Evolutionary conservation across 495 filamentous ascomycete species (phyloP), one percentile per base, ranked within the genome.

Genomic region (Beverwykella pulmonaria): DNA sequence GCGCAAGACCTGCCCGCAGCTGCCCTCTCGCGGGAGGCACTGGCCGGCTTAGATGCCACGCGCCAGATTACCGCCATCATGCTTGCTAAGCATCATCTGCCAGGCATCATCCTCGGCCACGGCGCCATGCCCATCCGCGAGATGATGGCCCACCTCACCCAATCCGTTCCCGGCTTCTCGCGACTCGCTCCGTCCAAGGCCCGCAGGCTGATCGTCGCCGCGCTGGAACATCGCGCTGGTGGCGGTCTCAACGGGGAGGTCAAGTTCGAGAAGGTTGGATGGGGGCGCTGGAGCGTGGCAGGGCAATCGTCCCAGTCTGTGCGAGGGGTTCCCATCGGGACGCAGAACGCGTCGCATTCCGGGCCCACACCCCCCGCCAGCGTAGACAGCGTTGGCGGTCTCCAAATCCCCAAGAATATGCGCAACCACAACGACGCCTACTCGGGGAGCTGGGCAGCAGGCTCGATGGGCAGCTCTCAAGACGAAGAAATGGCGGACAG

Each of bases 181-280:
- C 83, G 87, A 22, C 96, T 98, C 53, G 88, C 93, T 1, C 91
- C 93, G 19, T 89, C 93, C 48, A 97, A 95, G 79, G 93, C 94
- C 47, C 86, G 94, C 70, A 86, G 94, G 74, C 79, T 96, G 36
- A 91, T 96, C 2, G 92, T 95, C 20, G 88, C 86, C 22, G 92
- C 92, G 36, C 76, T 97, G 34, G 92, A 96, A 78, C 84, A 87
- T 70, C 86, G 88, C 69, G 83, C 80, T 29, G 84, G 85, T 41
- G 91, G 88, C 55, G 82, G 88, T 46, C 63, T 77, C 12, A 78
- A 88, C 58, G 87, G 89, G 69, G 90, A 93, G 58, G 90, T 98
- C 58, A 82, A 89, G 69, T 98, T 97, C 71, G 90, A 95, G 75
- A 98, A 98, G 79, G 89, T 96, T 62, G 94, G 94, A 63, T 98